Percentiles rank a stretch among this genome's conserved stretches.
Evolutionary conservation across 805 yeast species (phyloP).

Genomic region (Yarrowia yakushimensis): DNA sequence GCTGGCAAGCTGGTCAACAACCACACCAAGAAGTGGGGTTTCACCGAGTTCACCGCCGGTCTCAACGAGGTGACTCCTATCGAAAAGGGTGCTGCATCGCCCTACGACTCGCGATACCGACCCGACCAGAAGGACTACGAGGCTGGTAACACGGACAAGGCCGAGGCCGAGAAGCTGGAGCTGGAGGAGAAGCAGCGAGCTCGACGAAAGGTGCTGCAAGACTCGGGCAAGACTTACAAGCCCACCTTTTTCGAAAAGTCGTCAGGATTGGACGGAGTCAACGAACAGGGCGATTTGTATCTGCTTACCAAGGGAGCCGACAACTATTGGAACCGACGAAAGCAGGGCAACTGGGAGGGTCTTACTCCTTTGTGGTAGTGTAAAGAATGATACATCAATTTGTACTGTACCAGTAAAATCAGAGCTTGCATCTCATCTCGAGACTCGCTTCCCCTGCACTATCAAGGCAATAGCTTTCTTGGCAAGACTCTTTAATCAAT

Average conservation of each 20-base stretch:
- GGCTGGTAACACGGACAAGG: constrained; percentile 60
- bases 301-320: constrained; percentile 52
- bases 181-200: constrained; percentile 79
- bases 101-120: constrained; percentile 84
- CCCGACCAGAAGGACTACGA: constrained; percentile 81
- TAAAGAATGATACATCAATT: neutral
- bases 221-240: constrained; percentile 43
- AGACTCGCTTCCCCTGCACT: neutral
- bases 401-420: too few species aligned
- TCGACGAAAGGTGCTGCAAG: constrained; percentile 60
- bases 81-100: constrained; percentile 64
- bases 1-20: constrained; percentile 62
- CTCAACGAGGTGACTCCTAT: constrained; percentile 73
- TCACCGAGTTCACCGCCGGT: constrained; percentile 75
- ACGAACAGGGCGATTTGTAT: constrained; percentile 46
- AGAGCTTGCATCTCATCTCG: too few species aligned
- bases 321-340: constrained; percentile 76
- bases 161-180: constrained; percentile 64
- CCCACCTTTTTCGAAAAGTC: constrained; percentile 63
- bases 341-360: constrained; percentile 38
- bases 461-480: neutral
- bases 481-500: neutral
- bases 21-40: constrained; percentile 70
- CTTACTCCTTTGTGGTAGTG: constrained; percentile 27
- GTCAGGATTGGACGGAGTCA: constrained; percentile 37